Percentiles rank a stretch among this genome's conserved stretches.
Evolutionary conservation across 352 stramenopile species (phyloP).

Genomic region (Pythium oligandrum): DNA sequence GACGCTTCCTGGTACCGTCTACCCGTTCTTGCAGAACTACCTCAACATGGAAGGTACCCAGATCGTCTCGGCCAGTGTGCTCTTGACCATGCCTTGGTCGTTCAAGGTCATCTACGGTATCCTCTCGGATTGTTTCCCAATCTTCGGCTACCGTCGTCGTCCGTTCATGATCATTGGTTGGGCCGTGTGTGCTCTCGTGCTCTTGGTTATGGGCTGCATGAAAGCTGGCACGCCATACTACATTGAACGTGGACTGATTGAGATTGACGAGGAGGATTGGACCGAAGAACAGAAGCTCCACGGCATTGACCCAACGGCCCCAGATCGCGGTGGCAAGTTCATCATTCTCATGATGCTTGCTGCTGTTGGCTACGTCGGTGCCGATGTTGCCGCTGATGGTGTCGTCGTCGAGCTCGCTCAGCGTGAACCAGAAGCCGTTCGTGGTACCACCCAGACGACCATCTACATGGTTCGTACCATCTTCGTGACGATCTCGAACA

Average conservation of each 20-base stretch:
- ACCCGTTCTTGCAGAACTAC: constrained; percentile 50
- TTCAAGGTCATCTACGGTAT: constrained; percentile 57
- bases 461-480: constrained; percentile 49
- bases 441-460: constrained; percentile 44
- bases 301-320: constrained; percentile 29
- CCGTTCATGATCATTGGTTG: constrained; percentile 54
- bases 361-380: constrained; percentile 45
- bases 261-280: constrained; percentile 23
- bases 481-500: constrained; percentile 33
- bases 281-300: constrained; percentile 17
- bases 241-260: constrained; percentile 19
- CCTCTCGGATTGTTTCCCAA: constrained; percentile 38
- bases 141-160: constrained; percentile 49
- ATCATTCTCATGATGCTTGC: constrained; percentile 54
- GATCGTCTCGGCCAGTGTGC: constrained; percentile 36
- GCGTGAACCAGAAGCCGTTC: constrained; percentile 43
- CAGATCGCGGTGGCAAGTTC: constrained; percentile 33
- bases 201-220: constrained; percentile 41
- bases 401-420: constrained; percentile 54
- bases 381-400: constrained; percentile 44
- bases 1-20: constrained; percentile 31
- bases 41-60: constrained; percentile 48
- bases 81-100: constrained; percentile 48
- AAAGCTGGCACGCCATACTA: constrained; percentile 51
- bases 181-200: constrained; percentile 31